Evolutionary conservation across 106 monocot genomes (phyloP), one percentile per base, ranked within the genome.

Genomic region (Dioscorea alata): DNA sequence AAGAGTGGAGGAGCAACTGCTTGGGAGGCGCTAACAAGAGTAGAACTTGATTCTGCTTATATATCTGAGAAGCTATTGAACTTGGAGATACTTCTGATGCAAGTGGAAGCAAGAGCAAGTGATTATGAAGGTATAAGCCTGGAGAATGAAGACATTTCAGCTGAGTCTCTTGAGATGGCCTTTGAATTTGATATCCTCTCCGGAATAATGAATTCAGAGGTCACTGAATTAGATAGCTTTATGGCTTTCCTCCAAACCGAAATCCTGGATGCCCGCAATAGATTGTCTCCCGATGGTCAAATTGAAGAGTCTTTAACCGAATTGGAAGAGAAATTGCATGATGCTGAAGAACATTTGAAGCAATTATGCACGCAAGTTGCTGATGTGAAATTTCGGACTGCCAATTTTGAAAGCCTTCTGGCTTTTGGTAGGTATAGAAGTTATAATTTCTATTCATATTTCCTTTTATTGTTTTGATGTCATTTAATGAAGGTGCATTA

Each of bases 11-110:
- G 57, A 16, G 49, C 24, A 76, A 48, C 12, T 32, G 60, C 24
- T 52, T 31, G 59, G 18, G 78, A 81, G 54, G 49, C 67, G 19
- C 62, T 90, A 18, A 83, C 78, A 51, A 81, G 61, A 60, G 64
- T 86, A 51, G 83, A 90, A 64, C 86, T 81, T 65, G 78, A 86
- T 33, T 50, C 80, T 24, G 83, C 81, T 31, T 90, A 79, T 66
- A 80, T 63, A 50, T 86, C 90, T 19, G 90, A 90, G 75, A 90
- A 90, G 70, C 60, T 83, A 1, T 50, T 86, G 23, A 90, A 86
- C 65, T 70, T 90, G 23, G 83, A 86, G 67, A 84, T 83, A 49
- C 80, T 90, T 68, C 57, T 75, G 61, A 81, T 86, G 83, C 81
- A 86, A 57, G 54, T 87, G 16, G 74, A 63, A 4, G 59, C 54